Evolutionary conservation across 2,329 filamentous ascomycete species (phyloP).

Genomic region (Sphaerulina vaccinii): DNA sequence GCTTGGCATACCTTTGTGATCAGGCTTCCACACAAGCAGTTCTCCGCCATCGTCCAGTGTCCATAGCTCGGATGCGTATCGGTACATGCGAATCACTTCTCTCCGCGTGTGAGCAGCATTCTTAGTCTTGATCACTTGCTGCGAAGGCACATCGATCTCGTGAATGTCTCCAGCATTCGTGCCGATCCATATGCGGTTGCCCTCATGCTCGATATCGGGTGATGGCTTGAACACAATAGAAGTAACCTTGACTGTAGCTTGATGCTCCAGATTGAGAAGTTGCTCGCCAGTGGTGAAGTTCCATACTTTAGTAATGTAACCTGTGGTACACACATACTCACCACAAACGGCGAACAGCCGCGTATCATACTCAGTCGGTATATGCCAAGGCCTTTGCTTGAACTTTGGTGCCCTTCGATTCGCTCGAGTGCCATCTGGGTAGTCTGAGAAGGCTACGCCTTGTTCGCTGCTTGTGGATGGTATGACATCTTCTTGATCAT

Average conservation of each 20-base stretch:
- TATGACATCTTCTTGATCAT: constrained; percentile 46
- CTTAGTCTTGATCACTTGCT: constrained; percentile 68
- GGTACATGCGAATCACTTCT: constrained; percentile 80
- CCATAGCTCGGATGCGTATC: constrained; percentile 89
- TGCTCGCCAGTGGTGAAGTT: constrained; percentile 77
- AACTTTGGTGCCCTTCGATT: constrained; percentile 80
- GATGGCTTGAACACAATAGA: constrained; percentile 84
- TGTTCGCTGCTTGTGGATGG: constrained; percentile 21
- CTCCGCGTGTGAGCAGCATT: constrained; percentile 71
- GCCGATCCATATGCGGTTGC: constrained; percentile 80
- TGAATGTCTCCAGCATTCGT: constrained; percentile 84
- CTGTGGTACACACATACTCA: constrained; percentile 80
- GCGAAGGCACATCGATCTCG: constrained; percentile 78
- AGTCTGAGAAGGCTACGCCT: constrained; percentile 49
- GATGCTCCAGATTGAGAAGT: constrained; percentile 76
- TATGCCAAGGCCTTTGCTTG: constrained; percentile 70
- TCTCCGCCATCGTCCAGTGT: constrained; percentile 87
- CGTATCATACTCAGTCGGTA: constrained; percentile 82
- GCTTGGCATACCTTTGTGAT: constrained; percentile 68
- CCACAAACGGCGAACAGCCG: constrained; percentile 85
- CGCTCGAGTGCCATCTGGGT: constrained; percentile 78
- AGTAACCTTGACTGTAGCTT: constrained; percentile 79
- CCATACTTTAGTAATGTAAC: constrained; percentile 85
- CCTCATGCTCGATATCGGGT: constrained; percentile 74
- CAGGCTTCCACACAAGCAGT: constrained; percentile 82